These are phyloP conservation scores for Amanita pallidorosea DNA, from an alignment of 768 basidiomycete species.

Conservation along the genomic window DNA sequence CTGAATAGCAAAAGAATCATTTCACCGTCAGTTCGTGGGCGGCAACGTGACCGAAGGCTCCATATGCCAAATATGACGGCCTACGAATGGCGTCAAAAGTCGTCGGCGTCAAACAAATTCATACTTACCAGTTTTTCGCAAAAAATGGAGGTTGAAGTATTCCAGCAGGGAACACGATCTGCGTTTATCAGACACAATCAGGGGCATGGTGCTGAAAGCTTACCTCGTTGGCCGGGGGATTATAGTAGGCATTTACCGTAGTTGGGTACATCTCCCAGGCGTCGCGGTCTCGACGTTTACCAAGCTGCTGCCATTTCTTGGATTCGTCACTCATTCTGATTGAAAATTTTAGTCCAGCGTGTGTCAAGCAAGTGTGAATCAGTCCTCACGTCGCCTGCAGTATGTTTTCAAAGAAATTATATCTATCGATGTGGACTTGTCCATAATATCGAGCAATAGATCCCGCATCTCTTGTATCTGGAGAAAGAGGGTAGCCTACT, in stretches of 20 bases:
- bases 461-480: conserved; percentile 62
- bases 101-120: neutral
- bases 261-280: conserved; percentile 86
- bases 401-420: conserved; percentile 81
- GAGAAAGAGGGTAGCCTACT: conserved; percentile 87
- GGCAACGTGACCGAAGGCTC: conserved; percentile 87
- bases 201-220: conserved; percentile 1
- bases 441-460: conserved; percentile 70
- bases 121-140: conserved; percentile 47
- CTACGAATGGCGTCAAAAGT: conserved; percentile 23
- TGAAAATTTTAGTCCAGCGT: neutral
- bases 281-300: conserved; percentile 52
- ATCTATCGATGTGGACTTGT: conserved; percentile 49
- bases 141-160: conserved; percentile 93
- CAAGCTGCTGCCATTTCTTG: conserved; percentile 69
- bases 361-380: neutral
- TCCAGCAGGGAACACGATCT: conserved; percentile 96
- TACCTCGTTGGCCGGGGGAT: conserved; percentile 81
- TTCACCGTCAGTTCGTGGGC: conserved; percentile 85
- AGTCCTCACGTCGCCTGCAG: conserved; percentile 42
- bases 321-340: conserved; percentile 47
- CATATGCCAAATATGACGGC: conserved; percentile 87
- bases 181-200: neutral
- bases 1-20: neutral
- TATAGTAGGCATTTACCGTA: conserved; percentile 83